Evolutionary conservation across 331 rosid genomes (phyloP).

Genomic region (Saraca asoca): DNA sequence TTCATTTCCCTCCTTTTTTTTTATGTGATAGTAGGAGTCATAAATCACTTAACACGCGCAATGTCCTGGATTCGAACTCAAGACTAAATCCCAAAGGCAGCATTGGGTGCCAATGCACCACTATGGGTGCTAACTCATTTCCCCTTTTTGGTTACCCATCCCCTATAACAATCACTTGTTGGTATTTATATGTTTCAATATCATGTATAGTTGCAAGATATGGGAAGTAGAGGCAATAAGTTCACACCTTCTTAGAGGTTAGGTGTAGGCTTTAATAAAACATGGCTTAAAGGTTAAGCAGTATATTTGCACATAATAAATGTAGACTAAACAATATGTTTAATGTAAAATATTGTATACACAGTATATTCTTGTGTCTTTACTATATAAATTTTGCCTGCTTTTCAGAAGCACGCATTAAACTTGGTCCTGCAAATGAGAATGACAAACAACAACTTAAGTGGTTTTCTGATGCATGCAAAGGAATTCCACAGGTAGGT

Average conservation of each 20-base stretch:
- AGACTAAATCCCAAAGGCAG: too few species aligned
- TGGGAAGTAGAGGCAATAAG: slow-evolving; percentile 46
- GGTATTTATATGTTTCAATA: slow-evolving; percentile 35
- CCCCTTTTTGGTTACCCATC: slow-evolving; percentile 7
- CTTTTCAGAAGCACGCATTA: slow-evolving; percentile 69
- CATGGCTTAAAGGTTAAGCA: neutral
- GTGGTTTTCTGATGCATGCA: slow-evolving; percentile 92
- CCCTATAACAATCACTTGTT: slow-evolving; percentile 9
- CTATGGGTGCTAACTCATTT: slow-evolving; percentile 1
- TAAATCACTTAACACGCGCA: too few species aligned
- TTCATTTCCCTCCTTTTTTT: too few species aligned
- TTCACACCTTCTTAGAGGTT: slow-evolving; percentile 14
- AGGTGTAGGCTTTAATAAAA: slow-evolving; percentile 26
- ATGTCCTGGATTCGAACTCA: too few species aligned
- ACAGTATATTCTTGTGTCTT: neutral
- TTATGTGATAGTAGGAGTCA: too few species aligned
- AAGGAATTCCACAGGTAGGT: slow-evolving; percentile 90
- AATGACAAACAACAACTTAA: slow-evolving; percentile 74
- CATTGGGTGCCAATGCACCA: too few species aligned
- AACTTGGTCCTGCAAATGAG: slow-evolving; percentile 83
- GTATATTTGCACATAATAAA: neutral
- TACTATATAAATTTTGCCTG: slow-evolving; percentile 26
- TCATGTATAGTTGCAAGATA: slow-evolving; percentile 47
- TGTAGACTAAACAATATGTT: neutral
- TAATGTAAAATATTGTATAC: neutral